Evolutionary conservation across 2,329 filamentous ascomycete genomes (phyloP).

Genomic region (Bipolaris victoriae): DNA sequence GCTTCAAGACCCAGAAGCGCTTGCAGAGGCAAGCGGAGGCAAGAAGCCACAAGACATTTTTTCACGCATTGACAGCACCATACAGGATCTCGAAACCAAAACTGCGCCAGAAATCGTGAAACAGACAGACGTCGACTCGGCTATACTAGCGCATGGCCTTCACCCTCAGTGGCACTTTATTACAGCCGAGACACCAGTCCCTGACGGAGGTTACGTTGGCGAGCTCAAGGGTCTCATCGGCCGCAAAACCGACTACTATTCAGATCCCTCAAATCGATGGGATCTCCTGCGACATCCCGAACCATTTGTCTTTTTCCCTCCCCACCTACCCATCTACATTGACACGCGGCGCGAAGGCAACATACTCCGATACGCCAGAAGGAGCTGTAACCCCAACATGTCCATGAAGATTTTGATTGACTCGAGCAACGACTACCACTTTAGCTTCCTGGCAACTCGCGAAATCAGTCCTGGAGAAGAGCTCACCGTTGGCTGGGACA

Average conservation of each 20-base stretch:
- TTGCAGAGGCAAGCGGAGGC: slow-evolving; percentile 71
- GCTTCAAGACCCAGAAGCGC: slow-evolving; percentile 74
- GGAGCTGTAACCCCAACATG: slow-evolving; percentile 92
- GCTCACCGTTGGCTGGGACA: slow-evolving; percentile 68
- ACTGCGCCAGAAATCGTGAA: slow-evolving; percentile 60
- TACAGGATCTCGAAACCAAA: slow-evolving; percentile 59
- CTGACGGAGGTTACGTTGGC: slow-evolving; percentile 63
- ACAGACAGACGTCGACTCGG: slow-evolving; percentile 59
- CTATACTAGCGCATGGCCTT: slow-evolving; percentile 58
- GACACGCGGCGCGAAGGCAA: slow-evolving; percentile 90
- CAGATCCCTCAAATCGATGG: slow-evolving; percentile 56
- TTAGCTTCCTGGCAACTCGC: slow-evolving; percentile 87
- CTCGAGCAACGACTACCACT: slow-evolving; percentile 73
- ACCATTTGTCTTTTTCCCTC: slow-evolving; percentile 71
- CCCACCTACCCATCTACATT: slow-evolving; percentile 86
- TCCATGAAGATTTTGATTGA: slow-evolving; percentile 84
- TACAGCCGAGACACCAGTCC: slow-evolving; percentile 59
- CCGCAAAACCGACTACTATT: slow-evolving; percentile 55
- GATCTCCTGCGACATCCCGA: slow-evolving; percentile 56
- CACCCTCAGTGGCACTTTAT: slow-evolving; percentile 75
- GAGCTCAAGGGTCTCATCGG: slow-evolving; percentile 71
- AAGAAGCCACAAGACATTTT: slow-evolving; percentile 72
- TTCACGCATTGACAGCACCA: slow-evolving; percentile 61
- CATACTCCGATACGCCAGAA: slow-evolving; percentile 82
- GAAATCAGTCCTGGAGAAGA: slow-evolving; percentile 75